phyloP scores from a whole-genome alignment of 768 basidiomycete species.

The Boletellus emodensis region DNA sequence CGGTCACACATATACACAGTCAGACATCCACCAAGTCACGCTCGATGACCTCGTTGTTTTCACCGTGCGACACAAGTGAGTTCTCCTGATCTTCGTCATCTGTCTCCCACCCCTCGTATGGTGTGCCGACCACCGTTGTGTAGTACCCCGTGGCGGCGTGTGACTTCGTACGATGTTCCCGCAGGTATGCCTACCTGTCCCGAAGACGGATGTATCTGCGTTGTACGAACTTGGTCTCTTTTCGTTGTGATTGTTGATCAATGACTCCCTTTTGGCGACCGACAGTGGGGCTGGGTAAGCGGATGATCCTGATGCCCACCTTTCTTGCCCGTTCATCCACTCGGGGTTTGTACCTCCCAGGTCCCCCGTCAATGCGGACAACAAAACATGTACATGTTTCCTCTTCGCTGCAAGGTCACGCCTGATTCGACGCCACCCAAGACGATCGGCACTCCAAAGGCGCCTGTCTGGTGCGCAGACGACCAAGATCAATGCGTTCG shows the following conservation, averaged over 20 bases:
- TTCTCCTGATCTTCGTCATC: neutral
- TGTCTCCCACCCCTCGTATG: neutral
- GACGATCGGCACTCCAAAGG: conserved; percentile 1
- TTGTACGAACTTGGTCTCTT: conserved; percentile 1
- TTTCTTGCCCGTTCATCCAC: neutral
- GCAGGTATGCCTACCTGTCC: conserved; percentile 4
- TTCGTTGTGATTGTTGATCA: neutral
- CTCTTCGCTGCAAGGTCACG: neutral
- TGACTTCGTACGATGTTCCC: conserved; percentile 2
- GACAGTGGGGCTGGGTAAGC: conserved; percentile 12
- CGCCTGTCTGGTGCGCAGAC: conserved; percentile 6
- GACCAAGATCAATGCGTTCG: neutral
- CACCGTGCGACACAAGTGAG: neutral
- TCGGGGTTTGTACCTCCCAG: neutral
- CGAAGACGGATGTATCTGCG: neutral
- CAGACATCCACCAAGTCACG: neutral
- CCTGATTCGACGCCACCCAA: neutral
- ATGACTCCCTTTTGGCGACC: neutral
- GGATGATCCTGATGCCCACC: too few species aligned
- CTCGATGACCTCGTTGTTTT: conserved; percentile 1
- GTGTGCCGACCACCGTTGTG: neutral
- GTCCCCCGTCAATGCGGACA: conserved; percentile 5
- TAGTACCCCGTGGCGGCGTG: conserved; percentile 11
- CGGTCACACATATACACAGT: neutral
- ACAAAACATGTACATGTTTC: conserved; percentile 5